Evolutionary conservation across 345 rosid genomes (phyloP).

Genomic region (Theobroma cacao): DNA sequence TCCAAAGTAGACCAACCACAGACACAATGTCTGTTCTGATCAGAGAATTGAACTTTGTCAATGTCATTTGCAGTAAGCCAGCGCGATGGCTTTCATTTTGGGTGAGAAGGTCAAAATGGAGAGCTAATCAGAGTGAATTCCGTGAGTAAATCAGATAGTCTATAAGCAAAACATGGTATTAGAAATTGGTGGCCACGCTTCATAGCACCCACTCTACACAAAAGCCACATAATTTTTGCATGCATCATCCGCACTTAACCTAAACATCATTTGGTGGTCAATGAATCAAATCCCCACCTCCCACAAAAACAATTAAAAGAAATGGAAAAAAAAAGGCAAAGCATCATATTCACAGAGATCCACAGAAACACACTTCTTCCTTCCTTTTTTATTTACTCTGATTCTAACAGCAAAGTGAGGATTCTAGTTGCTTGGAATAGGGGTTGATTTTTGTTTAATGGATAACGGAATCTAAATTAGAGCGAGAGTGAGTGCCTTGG

Average conservation of each 20-base stretch:
- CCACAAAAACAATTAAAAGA: conserved; percentile 11
- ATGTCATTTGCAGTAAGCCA: not conserved
- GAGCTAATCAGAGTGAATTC: not conserved
- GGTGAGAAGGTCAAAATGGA: not conserved
- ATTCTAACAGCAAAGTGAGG: conserved; percentile 12
- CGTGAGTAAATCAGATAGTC: not conserved
- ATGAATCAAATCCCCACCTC: conserved; percentile 43
- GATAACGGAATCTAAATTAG: conserved; percentile 29
- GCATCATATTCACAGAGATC: conserved; percentile 14
- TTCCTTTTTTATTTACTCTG: not conserved
- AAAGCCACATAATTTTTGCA: conserved; percentile 3
- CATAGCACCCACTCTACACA: conserved; percentile 19
- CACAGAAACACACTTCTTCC: conserved; percentile 1
- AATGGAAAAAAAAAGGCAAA: not conserved
- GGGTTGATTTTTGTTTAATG: not conserved
- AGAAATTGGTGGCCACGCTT: conserved; percentile 31
- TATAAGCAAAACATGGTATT: not conserved
- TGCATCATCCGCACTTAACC: conserved; percentile 42
- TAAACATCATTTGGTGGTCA: conserved; percentile 35
- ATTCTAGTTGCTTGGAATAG: conserved; percentile 23
- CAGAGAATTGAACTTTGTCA: not conserved
- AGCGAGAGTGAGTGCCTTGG: not conserved
- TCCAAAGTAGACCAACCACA: too few relatives aligned
- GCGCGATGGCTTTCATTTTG: not conserved
- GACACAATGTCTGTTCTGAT: not conserved